These are phyloP conservation scores for Nemania serpens DNA, from an alignment of 2,329 filamentous ascomycete species.

Conservation along the genomic window DNA sequence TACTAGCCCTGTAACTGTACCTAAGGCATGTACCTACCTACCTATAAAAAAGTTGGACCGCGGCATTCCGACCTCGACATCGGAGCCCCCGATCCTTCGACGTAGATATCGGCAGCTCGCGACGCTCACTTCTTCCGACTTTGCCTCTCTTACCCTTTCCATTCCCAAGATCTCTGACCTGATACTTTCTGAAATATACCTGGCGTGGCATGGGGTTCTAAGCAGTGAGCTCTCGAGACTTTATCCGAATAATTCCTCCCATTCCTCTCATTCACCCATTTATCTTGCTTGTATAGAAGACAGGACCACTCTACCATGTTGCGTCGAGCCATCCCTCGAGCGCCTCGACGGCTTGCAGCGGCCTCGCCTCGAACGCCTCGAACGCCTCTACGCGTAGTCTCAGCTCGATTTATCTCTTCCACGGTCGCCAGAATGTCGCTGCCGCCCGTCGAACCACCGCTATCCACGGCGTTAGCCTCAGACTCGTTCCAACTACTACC, in stretches of 20 bases:
- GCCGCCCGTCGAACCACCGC: conserved; percentile 61
- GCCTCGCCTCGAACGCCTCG: conserved; percentile 33
- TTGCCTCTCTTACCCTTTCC: too few relatives aligned
- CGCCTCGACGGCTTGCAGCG: conserved; percentile 9
- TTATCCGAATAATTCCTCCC: neutral
- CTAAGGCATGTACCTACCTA: neutral
- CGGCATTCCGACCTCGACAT: conserved; percentile 15
- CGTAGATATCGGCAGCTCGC: neutral
- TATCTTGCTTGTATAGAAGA: too few relatives aligned
- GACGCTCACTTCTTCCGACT: too few relatives aligned
- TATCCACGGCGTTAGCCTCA: conserved; percentile 65
- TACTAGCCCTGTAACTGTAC: too few relatives aligned
- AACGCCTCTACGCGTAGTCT: conserved; percentile 23
- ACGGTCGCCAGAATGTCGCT: conserved; percentile 57
- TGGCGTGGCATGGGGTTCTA: neutral
- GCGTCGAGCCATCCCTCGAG: conserved; percentile 36
- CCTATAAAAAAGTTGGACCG: neutral
- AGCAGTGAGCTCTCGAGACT: neutral
- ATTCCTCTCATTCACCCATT: too few relatives aligned
- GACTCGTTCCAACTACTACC: conserved; percentile 87
- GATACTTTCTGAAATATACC: too few relatives aligned
- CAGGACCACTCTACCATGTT: conserved; percentile 33
- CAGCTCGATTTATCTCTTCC: conserved; percentile 46
- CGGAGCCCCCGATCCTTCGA: conserved; percentile 22
- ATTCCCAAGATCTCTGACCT: too few relatives aligned